Conservation (phyloP, 495 filamentous ascomycete species). For the Lindgomyces ingoldianus region DNA sequence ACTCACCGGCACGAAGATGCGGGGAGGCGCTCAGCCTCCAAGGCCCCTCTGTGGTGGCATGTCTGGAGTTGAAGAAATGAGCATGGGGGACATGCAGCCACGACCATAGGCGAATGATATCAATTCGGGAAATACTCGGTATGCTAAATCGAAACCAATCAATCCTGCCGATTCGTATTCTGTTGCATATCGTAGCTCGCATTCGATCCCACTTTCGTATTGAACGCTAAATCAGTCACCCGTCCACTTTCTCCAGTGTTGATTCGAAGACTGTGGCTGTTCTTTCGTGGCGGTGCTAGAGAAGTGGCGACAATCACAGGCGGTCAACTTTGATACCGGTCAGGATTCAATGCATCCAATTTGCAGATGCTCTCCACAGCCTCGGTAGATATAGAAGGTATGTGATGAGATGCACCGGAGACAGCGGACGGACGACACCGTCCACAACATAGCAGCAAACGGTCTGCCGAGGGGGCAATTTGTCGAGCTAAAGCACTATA, state of each 20-base stretch:
- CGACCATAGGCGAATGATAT: neutral
- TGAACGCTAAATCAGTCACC: neutral
- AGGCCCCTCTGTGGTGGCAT: neutral
- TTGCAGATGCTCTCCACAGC: neutral
- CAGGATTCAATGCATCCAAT: neutral
- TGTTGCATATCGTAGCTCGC: constrained; percentile 14
- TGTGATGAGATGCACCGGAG: neutral
- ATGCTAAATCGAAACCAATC: neutral
- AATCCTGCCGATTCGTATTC: neutral
- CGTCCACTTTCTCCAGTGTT: neutral
- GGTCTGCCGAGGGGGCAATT: no score
- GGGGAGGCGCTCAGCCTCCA: constrained; percentile 5
- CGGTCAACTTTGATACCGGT: neutral
- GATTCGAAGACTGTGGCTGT: neutral
- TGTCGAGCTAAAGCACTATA: no score
- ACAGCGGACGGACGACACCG: no score
- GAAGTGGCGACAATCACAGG: neutral
- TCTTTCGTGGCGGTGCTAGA: neutral
- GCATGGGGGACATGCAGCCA: constrained; percentile 3
- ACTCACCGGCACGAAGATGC: constrained; percentile 4
- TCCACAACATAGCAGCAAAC: no score
- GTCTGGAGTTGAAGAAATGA: neutral
- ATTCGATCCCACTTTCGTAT: constrained; percentile 13
- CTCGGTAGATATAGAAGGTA: neutral
- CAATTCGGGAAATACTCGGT: constrained; percentile 1